Evolutionary conservation across 768 basidiomycete species (phyloP).

Genomic region (Xerocomus spinulosus): DNA sequence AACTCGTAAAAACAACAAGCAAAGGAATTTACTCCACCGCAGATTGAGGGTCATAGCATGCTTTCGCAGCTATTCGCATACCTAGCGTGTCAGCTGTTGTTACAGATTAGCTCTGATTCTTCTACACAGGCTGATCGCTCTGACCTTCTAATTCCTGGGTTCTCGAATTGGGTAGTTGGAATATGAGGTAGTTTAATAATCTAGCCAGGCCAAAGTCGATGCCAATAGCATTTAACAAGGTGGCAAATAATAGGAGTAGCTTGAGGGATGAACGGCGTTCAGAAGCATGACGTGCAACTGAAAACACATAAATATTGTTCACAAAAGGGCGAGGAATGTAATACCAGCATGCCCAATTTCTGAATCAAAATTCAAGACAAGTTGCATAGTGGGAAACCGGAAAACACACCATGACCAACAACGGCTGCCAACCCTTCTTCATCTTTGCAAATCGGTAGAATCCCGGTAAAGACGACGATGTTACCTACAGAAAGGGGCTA

Average conservation of each 20-base stretch:
- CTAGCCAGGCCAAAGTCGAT: conserved; percentile 51
- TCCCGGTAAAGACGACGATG: conserved; percentile 87
- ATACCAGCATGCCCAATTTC: conserved; percentile 79
- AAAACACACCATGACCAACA: conserved; percentile 65
- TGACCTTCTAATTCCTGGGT: conserved; percentile 77
- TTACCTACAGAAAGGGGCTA: conserved; percentile 40
- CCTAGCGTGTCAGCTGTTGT: conserved; percentile 80
- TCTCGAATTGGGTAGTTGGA: conserved; percentile 80
- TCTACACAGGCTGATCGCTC: not conserved
- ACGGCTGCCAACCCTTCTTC: conserved; percentile 83
- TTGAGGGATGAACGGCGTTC: conserved; percentile 41
- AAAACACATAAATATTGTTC: conserved; percentile 21
- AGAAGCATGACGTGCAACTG: conserved; percentile 55
- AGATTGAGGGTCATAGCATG: conserved; percentile 82
- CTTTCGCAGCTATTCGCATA: conserved; percentile 69
- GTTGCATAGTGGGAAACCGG: not conserved
- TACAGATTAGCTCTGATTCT: conserved; percentile 1
- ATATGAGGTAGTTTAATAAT: conserved; percentile 44
- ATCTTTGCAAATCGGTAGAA: conserved; percentile 70
- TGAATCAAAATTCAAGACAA: conserved; percentile 24
- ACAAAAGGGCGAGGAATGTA: conserved; percentile 4
- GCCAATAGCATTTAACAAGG: conserved; percentile 46
- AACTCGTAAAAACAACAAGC: not conserved
- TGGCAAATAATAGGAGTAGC: conserved; percentile 38
- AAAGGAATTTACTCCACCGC: conserved; percentile 53